phyloP scores from a whole-genome alignment of 1,284 basidiomycete species.

The Ceratorhiza oryzae-sativae region DNA sequence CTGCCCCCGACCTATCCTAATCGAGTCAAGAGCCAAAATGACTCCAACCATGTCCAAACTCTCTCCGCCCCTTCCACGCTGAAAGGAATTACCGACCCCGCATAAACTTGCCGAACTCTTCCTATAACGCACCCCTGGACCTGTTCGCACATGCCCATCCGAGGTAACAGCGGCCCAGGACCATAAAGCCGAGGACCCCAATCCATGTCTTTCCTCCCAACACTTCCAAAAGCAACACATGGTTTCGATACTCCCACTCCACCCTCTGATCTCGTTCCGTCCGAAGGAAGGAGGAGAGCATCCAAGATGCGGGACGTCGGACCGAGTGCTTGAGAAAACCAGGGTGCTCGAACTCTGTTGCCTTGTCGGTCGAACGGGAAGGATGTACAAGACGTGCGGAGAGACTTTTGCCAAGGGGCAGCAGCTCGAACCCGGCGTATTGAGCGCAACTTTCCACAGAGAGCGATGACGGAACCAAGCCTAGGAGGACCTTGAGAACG shows the following conservation, averaged over 20 bases:
- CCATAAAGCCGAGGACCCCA: background rate
- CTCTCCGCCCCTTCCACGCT: background rate
- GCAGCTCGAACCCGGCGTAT: background rate
- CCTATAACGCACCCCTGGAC: background rate
- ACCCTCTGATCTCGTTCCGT: constrained; percentile 1
- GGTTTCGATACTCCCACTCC: constrained; percentile 8
- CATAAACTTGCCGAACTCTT: constrained; percentile 1
- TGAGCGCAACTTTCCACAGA: background rate
- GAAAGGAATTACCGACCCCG: too few species aligned
- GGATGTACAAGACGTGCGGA: background rate
- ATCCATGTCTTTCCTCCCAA: background rate
- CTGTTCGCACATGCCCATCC: constrained; percentile 1
- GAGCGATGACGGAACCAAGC: background rate
- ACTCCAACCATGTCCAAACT: constrained; percentile 2
- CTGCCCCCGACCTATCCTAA: constrained; percentile 1
- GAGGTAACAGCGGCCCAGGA: background rate
- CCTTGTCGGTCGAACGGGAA: background rate
- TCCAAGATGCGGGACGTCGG: background rate
- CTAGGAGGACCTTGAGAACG: background rate
- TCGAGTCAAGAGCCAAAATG: background rate
- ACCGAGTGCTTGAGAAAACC: background rate
- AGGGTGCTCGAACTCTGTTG: constrained; percentile 2
- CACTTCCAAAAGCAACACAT: background rate
- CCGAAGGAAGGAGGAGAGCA: background rate
- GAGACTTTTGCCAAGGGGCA: constrained; percentile 11